Evolutionary conservation across 345 rosid species (phyloP).

Genomic region (Lagerstroemia speciosa): DNA sequence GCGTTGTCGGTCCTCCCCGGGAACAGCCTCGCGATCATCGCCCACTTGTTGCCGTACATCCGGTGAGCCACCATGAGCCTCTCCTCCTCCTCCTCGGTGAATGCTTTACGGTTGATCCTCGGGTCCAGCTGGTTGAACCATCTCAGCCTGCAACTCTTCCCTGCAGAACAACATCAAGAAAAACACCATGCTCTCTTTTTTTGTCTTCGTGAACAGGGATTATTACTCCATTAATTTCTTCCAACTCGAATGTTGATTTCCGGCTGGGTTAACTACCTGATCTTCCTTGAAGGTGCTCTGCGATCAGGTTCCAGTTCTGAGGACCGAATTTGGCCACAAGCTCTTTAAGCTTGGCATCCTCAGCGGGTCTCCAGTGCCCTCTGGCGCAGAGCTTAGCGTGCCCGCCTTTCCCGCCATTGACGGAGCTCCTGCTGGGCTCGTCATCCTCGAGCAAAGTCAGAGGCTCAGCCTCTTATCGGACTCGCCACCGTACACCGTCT

Average conservation of each 20-base stretch:
- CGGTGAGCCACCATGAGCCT: slow-evolving; percentile 60
- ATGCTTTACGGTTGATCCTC: slow-evolving; percentile 69
- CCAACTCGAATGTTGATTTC: no score
- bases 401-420: slow-evolving; percentile 19
- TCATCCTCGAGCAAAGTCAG: background rate
- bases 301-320: slow-evolving; percentile 92
- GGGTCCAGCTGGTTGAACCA: slow-evolving; percentile 97
- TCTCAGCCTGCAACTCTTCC: slow-evolving; percentile 91
- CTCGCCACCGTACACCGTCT: background rate
- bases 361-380: slow-evolving; percentile 95
- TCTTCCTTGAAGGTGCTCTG: slow-evolving; percentile 81
- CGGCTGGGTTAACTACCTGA: slow-evolving; percentile 44
- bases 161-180: slow-evolving; percentile 19
- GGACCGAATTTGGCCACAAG: slow-evolving; percentile 75
- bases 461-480: background rate
- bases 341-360: slow-evolving; percentile 74
- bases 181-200: background rate
- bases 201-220: no score
- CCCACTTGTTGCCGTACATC: slow-evolving; percentile 86
- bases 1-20: slow-evolving; percentile 94
- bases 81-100: slow-evolving; percentile 77
- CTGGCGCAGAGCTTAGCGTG: slow-evolving; percentile 47
- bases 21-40: slow-evolving; percentile 71
- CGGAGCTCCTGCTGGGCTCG: slow-evolving; percentile 5
- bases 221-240: background rate